Percentiles rank a stretch among this genome's conserved stretches.
These are phyloP conservation scores for Cryoendolithus antarcticus DNA, from an alignment of 2,329 filamentous ascomycete species.

Conservation along the genomic window DNA sequence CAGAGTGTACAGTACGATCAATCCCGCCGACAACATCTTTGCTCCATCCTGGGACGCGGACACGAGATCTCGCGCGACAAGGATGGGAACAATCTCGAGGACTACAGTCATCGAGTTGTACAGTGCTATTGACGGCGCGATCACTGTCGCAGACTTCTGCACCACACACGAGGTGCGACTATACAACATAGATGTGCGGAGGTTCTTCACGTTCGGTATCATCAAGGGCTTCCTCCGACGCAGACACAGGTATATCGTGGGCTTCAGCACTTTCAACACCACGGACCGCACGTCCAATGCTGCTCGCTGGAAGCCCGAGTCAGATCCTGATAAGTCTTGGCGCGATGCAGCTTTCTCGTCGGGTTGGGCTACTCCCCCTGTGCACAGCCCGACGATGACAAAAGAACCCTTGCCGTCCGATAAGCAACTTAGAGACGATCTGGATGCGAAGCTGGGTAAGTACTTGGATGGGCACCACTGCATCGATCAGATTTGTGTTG, in stretches of 20 bases:
- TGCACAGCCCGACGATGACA: constrained; percentile 9
- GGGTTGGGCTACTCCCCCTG: constrained; percentile 19
- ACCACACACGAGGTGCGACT: constrained; percentile 61
- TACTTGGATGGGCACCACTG: constrained; percentile 65
- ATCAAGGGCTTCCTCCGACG: constrained; percentile 92
- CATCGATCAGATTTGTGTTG: constrained; percentile 74
- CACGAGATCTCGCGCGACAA: not conserved
- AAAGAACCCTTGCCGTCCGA: not conserved
- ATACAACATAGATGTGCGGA: constrained; percentile 69
- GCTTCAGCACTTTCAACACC: constrained; percentile 7
- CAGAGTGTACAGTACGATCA: constrained; percentile 61
- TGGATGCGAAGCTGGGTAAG: constrained; percentile 41
- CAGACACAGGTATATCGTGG: constrained; percentile 70
- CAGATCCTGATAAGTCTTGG: constrained; percentile 19
- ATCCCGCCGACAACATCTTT: constrained; percentile 9
- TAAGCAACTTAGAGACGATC: too few relatives aligned
- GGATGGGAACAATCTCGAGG: constrained; percentile 1
- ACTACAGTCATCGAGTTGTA: constrained; percentile 64
- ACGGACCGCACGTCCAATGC: constrained; percentile 7
- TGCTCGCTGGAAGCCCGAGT: not conserved
- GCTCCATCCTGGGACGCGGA: constrained; percentile 1
- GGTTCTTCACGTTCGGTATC: constrained; percentile 87
- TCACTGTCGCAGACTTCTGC: constrained; percentile 77
- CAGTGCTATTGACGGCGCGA: constrained; percentile 68
- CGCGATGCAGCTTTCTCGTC: constrained; percentile 20